Conservation (phyloP, 2,329 filamentous ascomycete genomes). For the Alternaria alternata region DNA sequence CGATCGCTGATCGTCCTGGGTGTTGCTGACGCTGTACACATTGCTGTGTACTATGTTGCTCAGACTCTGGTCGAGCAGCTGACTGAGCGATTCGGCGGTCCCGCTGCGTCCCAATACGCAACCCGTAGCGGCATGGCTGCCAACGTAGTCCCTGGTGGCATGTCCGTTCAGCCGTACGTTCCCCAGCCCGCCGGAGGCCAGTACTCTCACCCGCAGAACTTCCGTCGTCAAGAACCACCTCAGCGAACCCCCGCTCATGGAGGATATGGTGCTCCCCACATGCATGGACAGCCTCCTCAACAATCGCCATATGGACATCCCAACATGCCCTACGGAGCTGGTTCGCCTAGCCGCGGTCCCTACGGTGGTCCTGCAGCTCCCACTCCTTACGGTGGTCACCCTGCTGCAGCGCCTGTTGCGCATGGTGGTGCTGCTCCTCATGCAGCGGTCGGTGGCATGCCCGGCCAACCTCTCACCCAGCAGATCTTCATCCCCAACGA, state of each 20-base stretch:
- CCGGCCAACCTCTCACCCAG: conserved; percentile 85
- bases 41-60: conserved; percentile 97
- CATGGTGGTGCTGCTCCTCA: conserved; percentile 76
- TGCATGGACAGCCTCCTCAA: conserved; percentile 69
- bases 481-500: conserved; percentile 99
- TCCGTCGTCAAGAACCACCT: conserved; percentile 68
- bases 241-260: conserved; percentile 79
- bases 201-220: conserved; percentile 91
- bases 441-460: conserved; percentile 65
- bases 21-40: conserved; percentile 97
- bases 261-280: conserved; percentile 71
- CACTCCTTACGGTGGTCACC: conserved; percentile 70
- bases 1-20: conserved; percentile 97
- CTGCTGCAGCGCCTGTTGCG: conserved; percentile 57
- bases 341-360: conserved; percentile 72
- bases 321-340: conserved; percentile 79
- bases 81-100: conserved; percentile 94
- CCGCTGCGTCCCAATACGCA: conserved; percentile 96
- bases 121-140: conserved; percentile 92
- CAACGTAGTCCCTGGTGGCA: conserved; percentile 92
- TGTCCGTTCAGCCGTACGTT: conserved; percentile 99
- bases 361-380: conserved; percentile 84
- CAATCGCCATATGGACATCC: conserved; percentile 59
- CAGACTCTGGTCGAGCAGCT: conserved; percentile 98
- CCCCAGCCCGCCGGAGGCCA: conserved; percentile 92